Conservation (phyloP, 169 alveolate genomes). For the Plasmodium adleri region DNA sequence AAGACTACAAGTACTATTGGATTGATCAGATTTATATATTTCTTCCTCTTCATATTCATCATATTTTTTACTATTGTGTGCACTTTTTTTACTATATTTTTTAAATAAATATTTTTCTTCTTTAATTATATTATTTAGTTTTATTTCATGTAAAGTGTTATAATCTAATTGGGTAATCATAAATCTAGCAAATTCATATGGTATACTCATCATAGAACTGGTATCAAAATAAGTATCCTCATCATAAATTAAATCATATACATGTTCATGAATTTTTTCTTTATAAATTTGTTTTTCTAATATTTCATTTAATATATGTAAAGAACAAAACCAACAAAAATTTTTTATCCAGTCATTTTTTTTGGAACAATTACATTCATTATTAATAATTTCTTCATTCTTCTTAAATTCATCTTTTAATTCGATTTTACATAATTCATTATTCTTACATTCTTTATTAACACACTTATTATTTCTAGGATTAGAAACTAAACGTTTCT, state of each 20-base stretch:
- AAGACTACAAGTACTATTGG: conserved; percentile 21
- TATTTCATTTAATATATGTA: conserved; percentile 64
- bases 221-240: conserved; percentile 69
- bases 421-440: not conserved
- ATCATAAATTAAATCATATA: conserved; percentile 63
- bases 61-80: not conserved
- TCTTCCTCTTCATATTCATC: not conserved
- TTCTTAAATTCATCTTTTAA: not conserved
- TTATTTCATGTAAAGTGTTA: conserved; percentile 22
- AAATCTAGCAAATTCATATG: conserved; percentile 70
- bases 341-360: conserved; percentile 38
- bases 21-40: not conserved
- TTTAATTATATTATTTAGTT: conserved; percentile 59
- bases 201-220: conserved; percentile 66
- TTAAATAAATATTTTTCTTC: conserved; percentile 61
- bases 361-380: conserved; percentile 10
- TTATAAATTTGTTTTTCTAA: conserved; percentile 70
- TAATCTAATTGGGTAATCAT: conserved; percentile 41
- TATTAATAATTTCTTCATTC: not conserved
- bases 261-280: conserved; percentile 44
- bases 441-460: conserved; percentile 5
- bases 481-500: not conserved
- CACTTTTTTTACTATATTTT: conserved; percentile 26
- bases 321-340: conserved; percentile 73
- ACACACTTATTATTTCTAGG: conserved; percentile 3